Evolutionary conservation across 2,329 filamentous ascomycete species (phyloP), one percentile per base, ranked within the genome.

Genomic region (Fusarium sp.): DNA sequence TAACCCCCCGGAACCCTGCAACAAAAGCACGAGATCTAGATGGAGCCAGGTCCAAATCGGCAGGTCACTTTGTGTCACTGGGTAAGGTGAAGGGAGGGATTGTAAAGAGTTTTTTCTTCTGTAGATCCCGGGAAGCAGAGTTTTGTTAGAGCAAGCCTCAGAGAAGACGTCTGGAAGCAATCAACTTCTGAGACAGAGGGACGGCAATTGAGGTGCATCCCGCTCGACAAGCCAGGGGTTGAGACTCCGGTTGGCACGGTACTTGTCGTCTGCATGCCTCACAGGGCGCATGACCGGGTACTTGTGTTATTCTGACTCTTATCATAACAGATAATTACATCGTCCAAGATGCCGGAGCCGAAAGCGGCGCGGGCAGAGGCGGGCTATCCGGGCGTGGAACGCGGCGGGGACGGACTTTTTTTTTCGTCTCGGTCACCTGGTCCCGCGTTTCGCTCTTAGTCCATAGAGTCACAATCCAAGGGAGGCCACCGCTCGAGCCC

Each of bases 361-460:
- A 73, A 60, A 52, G 47, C 65, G 62, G 70, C 46, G 73, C 72
- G 73, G 73, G 73, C 72, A 75, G 73, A 71, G 72, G 57, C 73
- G 73, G 73, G 68, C 70, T 75, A 73, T 58, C 68, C 66, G 62
- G 60, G 46, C 23, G 23, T 23, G 44, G n/a, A 31, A 34, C 30
- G 39, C 67, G 67, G 67, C 67, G 59, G 63, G 53, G 54, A 51
- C 64, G 65, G 65, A 59, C 37, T 39, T 65, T 65, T 62, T 66
- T 56, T 55, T 40, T 43, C 27, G 47, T 68, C 62, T 23, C 39
- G 16, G 55, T 71, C 67, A 70, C 67, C 67, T 70, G 65, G 55
- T 39, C 52, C 37, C 44, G 40, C 51, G 56, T 52, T 63, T 53
- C 56, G 52, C 43, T 34, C 54, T 41, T 62, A 60, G 37, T 55